Evolutionary conservation across 1,284 basidiomycete species (phyloP), one percentile per base, ranked within the genome.

Genomic region (Taiwanofungus camphoratus): DNA sequence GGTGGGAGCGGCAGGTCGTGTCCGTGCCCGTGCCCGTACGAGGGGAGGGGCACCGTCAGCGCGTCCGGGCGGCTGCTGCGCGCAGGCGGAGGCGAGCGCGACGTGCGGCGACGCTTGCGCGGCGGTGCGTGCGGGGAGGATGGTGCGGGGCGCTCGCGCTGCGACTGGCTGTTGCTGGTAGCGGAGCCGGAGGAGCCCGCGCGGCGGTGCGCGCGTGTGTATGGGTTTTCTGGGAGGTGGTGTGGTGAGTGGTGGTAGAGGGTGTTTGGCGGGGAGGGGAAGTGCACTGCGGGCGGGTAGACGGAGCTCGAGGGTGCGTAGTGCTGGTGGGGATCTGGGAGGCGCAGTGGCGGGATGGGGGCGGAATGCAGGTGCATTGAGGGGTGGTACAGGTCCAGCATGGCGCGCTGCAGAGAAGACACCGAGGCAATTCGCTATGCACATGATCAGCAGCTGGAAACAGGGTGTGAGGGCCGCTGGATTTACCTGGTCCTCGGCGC

Each of bases 401-500:
- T 68, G 4, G 79, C 75, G 36, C 77, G 76, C 50, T 87, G 85
- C 5, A 89, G 65, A 3, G 79, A 74, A 3, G 79, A 77, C 34
- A 82, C 56, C 32, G 84, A 77, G 11, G 86, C 81, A 36, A 86
- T 65, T 40, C 86, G 79, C 83, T 87, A 57, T 4, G 46, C 42
- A 36, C 1, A 16, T 42, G 36, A 43, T 35, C 33, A 21, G 18
- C 20, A 36, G 41, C 38, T 44, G 35, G 42, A 21, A 37, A 33
- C 19, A n/a, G 42, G 36, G 43, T 41, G 31, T 30, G 36, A 42
- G 20, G 20, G 29, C n/a, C n/a, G 30, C 36, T 31, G 12, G 26
- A 61, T 71, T 44, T 35, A 82, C 82, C 77, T 92, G 86, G 61
- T 94, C 91, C 61, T 94, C 91, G 19, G 90, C 82, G 48, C 81